Conservation (phyloP, 345 rosid species). For the Populus deltoides region DNA sequence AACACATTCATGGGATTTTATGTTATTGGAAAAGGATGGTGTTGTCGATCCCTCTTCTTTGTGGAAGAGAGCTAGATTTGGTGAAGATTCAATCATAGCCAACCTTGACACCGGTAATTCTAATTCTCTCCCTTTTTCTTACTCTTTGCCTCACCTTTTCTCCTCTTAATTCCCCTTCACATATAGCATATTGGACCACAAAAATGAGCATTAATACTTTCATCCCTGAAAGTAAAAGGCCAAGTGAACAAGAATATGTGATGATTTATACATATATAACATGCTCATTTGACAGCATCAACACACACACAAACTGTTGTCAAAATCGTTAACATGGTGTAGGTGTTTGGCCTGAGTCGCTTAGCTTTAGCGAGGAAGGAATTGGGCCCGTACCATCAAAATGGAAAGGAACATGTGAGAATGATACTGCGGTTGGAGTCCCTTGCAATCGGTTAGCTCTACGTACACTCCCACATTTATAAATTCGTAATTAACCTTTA, state of each 20-base stretch:
- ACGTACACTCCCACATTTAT: neutral
- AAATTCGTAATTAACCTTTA: too few relatives aligned
- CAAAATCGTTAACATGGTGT: too few relatives aligned
- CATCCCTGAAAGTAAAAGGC: too few relatives aligned
- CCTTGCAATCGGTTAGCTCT: slow-evolving; percentile 65
- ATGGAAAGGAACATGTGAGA: slow-evolving; percentile 83
- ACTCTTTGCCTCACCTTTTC: too few relatives aligned
- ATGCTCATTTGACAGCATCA: too few relatives aligned
- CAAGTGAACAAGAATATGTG: too few relatives aligned
- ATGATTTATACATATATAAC: too few relatives aligned
- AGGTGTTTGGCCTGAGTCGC: slow-evolving; percentile 78
- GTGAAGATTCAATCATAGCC: slow-evolving; percentile 75
- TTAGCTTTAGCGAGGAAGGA: slow-evolving; percentile 52
- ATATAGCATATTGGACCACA: too few relatives aligned
- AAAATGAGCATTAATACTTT: too few relatives aligned
- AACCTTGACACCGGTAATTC: slow-evolving; percentile 78
- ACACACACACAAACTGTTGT: too few relatives aligned
- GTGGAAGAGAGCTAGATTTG: slow-evolving; percentile 72
- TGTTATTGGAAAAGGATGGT: slow-evolving; percentile 56
- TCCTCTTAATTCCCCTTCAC: too few relatives aligned
- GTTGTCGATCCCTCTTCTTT: slow-evolving; percentile 38
- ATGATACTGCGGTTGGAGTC: slow-evolving; percentile 45
- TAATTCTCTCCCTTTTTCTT: neutral
- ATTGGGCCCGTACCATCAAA: slow-evolving; percentile 61
- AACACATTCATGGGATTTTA: slow-evolving; percentile 90